Evolutionary conservation across 1,284 basidiomycete genomes (phyloP), one percentile per base, ranked within the genome.

Genomic region (Cutaneotrichosporon daszewskae): DNA sequence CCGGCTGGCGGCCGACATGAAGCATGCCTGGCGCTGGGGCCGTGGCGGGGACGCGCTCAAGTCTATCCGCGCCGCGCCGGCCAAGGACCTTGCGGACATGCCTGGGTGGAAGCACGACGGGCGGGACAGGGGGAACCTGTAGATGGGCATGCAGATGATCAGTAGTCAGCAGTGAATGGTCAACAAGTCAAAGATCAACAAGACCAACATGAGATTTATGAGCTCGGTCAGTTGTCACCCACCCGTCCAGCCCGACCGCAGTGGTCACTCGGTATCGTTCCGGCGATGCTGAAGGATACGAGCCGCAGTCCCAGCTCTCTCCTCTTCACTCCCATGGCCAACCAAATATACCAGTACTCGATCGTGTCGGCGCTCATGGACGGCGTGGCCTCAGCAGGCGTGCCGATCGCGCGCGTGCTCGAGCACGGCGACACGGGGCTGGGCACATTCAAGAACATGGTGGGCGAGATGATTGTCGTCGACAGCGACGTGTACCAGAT

Each of bases 401-500:
- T 46, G 3, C 34, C 36, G 9, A 23, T 47, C 18, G 16, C 22
- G 13, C 18, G 35, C 10, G 33, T 51, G 17, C 37, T 51, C 5
- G 5, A 25, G 23, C 45, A 47, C 24, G 49, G 49, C 32, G 27
- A 47, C 38, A 29, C 38, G 16, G 49, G 49, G n/a, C 49, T 51
- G 17, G 49, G 49, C 17, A 51, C 49, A 5, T 51, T 43, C 17
- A 32, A 36, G 5, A 34, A 24, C 19, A 40, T 51, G 32, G 27
- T 22, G 13, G 49, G 49, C 33, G 49, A 51, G 39, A 39, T 51
- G 23, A 41, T 51, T 31, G 35, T 51, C 3, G 25, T 43, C 16
- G 38, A 51, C 44, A 45, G 49, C 23, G 33, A 41, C 7, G 44
- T 25, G 8, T 51, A 37, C 34, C 49, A 38, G 27, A 52, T 52